Percentiles rank a stretch among this genome's conserved stretches.
These are phyloP conservation scores for Paecilomyces dactylethromorphus DNA, from an alignment of 2,329 filamentous ascomycete species.

Conservation along the genomic window DNA sequence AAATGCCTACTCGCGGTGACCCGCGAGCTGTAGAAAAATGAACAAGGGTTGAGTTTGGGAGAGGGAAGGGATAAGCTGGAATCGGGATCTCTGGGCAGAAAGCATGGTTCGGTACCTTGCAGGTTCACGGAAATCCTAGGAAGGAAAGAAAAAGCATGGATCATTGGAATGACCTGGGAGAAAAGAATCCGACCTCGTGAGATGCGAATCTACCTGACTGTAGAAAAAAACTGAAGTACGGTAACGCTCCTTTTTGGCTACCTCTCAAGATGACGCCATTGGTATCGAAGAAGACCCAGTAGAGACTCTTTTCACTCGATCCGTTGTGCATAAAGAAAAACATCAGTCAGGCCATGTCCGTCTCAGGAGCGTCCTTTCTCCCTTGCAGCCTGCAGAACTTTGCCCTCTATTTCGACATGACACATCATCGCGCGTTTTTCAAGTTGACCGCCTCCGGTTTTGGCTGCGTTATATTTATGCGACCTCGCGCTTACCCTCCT, in stretches of 20 bases:
- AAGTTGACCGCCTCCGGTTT: neutral
- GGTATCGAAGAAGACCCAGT: constrained; percentile 1
- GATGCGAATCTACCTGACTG: constrained; percentile 9
- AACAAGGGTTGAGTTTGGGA: neutral
- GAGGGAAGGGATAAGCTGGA: constrained; percentile 1
- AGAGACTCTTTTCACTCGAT: neutral
- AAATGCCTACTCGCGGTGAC: constrained; percentile 47
- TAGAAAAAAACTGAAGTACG: constrained; percentile 3
- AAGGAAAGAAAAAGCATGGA: constrained; percentile 4
- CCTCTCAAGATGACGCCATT: constrained; percentile 8
- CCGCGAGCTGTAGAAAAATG: constrained; percentile 5
- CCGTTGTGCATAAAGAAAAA: constrained; percentile 14
- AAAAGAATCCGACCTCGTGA: neutral
- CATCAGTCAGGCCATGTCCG: constrained; percentile 1
- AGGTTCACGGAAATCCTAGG: neutral
- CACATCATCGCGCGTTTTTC: constrained; percentile 21
- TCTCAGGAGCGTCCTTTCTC: constrained; percentile 1
- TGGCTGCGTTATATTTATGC: constrained; percentile 51
- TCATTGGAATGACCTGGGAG: neutral
- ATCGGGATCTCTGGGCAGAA: neutral
- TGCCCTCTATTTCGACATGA: constrained; percentile 3
- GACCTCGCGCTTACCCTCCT: constrained; percentile 87
- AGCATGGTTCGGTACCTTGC: neutral
- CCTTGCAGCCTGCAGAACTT: neutral
- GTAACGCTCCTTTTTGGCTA: constrained; percentile 15